Evolutionary conservation across 768 basidiomycete genomes (phyloP).

Genomic region (Tulasnella sp.): DNA sequence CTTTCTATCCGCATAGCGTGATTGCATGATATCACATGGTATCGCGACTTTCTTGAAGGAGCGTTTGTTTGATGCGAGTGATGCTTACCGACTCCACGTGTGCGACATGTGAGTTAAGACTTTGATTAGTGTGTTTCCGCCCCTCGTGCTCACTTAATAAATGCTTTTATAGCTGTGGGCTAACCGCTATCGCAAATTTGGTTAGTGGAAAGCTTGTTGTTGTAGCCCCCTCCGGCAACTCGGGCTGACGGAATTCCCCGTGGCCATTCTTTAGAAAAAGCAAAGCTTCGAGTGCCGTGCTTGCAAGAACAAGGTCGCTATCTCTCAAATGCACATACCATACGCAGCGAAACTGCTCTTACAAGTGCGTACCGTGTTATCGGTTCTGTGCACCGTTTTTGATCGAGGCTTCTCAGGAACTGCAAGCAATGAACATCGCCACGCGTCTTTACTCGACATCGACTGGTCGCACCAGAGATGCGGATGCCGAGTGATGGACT

Average conservation of each 20-base stretch:
- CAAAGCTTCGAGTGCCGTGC: constrained; percentile 98
- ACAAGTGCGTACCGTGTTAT: constrained; percentile 46
- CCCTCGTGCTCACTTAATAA: neutral
- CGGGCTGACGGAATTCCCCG: neutral
- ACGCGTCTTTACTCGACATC: constrained; percentile 79
- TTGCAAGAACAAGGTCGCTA: constrained; percentile 93
- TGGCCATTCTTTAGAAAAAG: constrained; percentile 55
- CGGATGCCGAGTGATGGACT: neutral
- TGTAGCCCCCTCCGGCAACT: neutral
- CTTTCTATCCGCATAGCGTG: constrained; percentile 37
- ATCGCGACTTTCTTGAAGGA: constrained; percentile 98
- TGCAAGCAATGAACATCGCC: constrained; percentile 94
- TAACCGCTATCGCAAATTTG: constrained; percentile 95
- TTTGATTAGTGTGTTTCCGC: neutral
- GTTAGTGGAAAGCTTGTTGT: constrained; percentile 33
- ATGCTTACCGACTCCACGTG: constrained; percentile 88
- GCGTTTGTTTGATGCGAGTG: constrained; percentile 85
- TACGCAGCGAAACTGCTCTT: constrained; percentile 95
- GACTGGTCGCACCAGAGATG: constrained; percentile 71
- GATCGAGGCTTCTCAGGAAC: constrained; percentile 41
- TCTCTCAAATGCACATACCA: constrained; percentile 83
- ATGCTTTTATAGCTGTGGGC: constrained; percentile 54
- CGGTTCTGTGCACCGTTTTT: neutral
- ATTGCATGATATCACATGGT: constrained; percentile 99
- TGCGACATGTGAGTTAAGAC: constrained; percentile 74